A percentile compares a stretch with the other conserved stretches of the same genome.
Evolutionary conservation across 352 stramenopile genomes (phyloP).

Genomic region (Phytophthora melonis): DNA sequence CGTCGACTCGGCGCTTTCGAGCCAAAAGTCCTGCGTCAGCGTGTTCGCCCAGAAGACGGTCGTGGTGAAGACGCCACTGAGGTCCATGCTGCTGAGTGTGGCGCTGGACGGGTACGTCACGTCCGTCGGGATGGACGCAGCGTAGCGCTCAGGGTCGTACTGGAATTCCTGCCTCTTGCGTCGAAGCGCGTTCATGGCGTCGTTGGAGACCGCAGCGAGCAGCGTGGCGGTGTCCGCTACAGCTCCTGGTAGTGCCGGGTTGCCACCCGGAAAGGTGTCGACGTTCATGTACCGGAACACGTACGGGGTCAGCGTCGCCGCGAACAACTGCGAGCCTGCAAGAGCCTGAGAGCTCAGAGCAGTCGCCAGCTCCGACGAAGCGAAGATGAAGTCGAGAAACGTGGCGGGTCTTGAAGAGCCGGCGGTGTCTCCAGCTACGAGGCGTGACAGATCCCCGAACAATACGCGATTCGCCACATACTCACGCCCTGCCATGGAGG

Average conservation of each 20-base stretch:
- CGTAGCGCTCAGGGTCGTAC: slow-evolving; percentile 42
- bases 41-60: slow-evolving; percentile 59
- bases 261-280: slow-evolving; percentile 50
- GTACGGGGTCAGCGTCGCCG: slow-evolving; percentile 48
- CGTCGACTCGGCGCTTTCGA: slow-evolving; percentile 61
- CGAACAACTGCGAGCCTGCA: slow-evolving; percentile 28
- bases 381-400: slow-evolving; percentile 60
- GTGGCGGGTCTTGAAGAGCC: slow-evolving; percentile 33
- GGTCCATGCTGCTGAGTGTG: slow-evolving; percentile 19
- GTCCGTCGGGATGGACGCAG: slow-evolving; percentile 27
- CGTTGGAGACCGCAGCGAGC: slow-evolving; percentile 44
- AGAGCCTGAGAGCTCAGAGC: slow-evolving; percentile 16
- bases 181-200: slow-evolving; percentile 40
- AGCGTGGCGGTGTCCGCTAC: slow-evolving; percentile 22
- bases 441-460: slow-evolving; percentile 52
- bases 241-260: slow-evolving; percentile 39
- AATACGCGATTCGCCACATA: slow-evolving; percentile 50
- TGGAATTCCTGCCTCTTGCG: slow-evolving; percentile 58
- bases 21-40: slow-evolving; percentile 51
- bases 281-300: slow-evolving; percentile 59
- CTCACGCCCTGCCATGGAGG: slow-evolving; percentile 34
- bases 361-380: slow-evolving; percentile 15
- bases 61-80: slow-evolving; percentile 44
- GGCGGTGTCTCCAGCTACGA: slow-evolving; percentile 21
- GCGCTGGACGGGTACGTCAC: slow-evolving; percentile 37